Conservation (phyloP, 495 filamentous ascomycete genomes). For the Annulohypoxylon nitens region DNA sequence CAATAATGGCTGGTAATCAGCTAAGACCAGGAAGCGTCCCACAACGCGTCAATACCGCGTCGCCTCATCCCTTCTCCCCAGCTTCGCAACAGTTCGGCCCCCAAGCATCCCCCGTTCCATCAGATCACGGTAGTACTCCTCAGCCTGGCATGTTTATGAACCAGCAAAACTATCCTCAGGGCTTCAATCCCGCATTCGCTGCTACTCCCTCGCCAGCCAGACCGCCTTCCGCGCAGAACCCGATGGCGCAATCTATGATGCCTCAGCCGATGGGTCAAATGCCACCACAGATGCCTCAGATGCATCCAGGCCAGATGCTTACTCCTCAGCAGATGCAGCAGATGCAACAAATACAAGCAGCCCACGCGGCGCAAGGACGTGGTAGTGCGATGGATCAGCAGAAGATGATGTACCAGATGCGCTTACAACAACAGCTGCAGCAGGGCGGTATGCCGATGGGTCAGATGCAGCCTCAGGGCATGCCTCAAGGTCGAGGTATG, state of each 20-base stretch:
- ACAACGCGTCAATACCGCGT: conserved; percentile 88
- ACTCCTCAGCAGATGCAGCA: conserved; percentile 55
- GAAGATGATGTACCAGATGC: conserved; percentile 73
- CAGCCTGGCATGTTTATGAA: conserved; percentile 74
- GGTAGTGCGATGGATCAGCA: conserved; percentile 68
- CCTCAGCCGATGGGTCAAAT: conserved; percentile 60
- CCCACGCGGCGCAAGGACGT: conserved; percentile 66
- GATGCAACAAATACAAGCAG: conserved; percentile 59
- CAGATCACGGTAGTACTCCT: conserved; percentile 83
- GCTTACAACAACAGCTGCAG: conserved; percentile 75
- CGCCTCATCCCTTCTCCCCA: conserved; percentile 91
- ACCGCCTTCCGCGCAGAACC: conserved; percentile 62
- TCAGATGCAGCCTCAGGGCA: conserved; percentile 59
- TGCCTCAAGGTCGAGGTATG: conserved; percentile 63
- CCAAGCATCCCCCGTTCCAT: conserved; percentile 82
- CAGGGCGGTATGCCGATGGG: conserved; percentile 67
- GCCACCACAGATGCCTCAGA: conserved; percentile 56
- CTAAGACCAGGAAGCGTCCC: conserved; percentile 72
- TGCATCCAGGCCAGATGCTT: conserved; percentile 54
- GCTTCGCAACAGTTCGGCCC: conserved; percentile 78
- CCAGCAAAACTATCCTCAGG: conserved; percentile 68
- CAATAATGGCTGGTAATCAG: conserved; percentile 80
- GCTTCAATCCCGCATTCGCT: conserved; percentile 69
- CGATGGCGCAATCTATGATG: conserved; percentile 62
- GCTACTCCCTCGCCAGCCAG: conserved; percentile 64